phyloP scores from a whole-genome alignment of 352 stramenopile genomes.

The Pythium sp. region DNA sequence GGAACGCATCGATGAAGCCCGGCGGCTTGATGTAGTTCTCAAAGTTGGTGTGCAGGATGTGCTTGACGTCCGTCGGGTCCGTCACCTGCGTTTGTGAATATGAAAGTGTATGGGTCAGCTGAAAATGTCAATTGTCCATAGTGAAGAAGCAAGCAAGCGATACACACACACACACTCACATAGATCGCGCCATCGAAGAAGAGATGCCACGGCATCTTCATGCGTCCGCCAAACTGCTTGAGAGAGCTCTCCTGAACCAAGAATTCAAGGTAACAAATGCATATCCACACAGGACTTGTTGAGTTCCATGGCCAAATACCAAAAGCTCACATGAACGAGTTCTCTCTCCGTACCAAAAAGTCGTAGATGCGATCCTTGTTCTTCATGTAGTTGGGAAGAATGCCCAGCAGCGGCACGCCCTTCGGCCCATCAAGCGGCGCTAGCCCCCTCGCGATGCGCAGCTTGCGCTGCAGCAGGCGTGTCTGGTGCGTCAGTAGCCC shows the following conservation, averaged over 20 bases:
- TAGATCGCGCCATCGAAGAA: constrained; percentile 65
- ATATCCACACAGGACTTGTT: background rate
- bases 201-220: constrained; percentile 68
- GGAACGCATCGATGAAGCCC: constrained; percentile 57
- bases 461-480: constrained; percentile 33
- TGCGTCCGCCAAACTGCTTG: constrained; percentile 37
- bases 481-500: background rate
- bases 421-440: constrained; percentile 32
- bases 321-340: background rate
- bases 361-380: constrained; percentile 54
- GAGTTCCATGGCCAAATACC: background rate
- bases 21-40: constrained; percentile 69
- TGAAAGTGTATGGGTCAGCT: too few species aligned
- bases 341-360: constrained; percentile 28
- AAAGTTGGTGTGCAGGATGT: constrained; percentile 61
- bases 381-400: constrained; percentile 46
- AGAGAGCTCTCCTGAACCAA: constrained; percentile 33
- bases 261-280: background rate
- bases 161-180: constrained; percentile 17
- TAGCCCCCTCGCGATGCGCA: constrained; percentile 47
- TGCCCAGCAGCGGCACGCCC: constrained; percentile 42
- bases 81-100: constrained; percentile 26
- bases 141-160: background rate
- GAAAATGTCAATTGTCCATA: background rate
- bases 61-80: constrained; percentile 49